Conservation (phyloP, 2,329 filamentous ascomycete species). For the Cladosporium sp. region DNA sequence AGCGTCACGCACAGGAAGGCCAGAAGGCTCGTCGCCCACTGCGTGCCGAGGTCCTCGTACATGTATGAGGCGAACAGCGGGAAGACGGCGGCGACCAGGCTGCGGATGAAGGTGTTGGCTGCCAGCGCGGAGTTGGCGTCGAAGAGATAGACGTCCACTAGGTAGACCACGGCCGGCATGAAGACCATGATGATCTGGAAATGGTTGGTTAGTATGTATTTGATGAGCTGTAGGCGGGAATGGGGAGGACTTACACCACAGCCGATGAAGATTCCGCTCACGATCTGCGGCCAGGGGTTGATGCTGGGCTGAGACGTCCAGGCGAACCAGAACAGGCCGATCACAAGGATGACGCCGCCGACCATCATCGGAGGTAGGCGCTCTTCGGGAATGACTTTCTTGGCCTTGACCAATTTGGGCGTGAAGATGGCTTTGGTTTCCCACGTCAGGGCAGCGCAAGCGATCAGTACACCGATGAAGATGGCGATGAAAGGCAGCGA, state of each 20-base stretch:
- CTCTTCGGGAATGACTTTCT: conserved; percentile 32
- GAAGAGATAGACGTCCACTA: conserved; percentile 40
- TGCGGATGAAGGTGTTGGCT: conserved; percentile 32
- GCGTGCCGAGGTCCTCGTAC: conserved; percentile 30
- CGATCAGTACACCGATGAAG: conserved; percentile 35
- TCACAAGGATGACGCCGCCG: conserved; percentile 42
- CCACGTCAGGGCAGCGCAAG: conserved; percentile 17
- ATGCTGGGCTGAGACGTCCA: conserved; percentile 45
- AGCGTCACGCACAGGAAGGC: conserved; percentile 29
- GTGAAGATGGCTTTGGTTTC: conserved; percentile 16
- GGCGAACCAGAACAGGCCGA: conserved; percentile 48
- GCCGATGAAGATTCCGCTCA: conserved; percentile 38
- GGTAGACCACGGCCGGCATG: conserved; percentile 40
- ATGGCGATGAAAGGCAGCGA: conserved; percentile 41
- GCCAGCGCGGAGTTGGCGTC: conserved; percentile 29
- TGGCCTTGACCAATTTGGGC: conserved; percentile 15
- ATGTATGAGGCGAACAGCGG: conserved; percentile 30
- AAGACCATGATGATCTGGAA: conserved; percentile 40
- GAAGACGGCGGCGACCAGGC: conserved; percentile 30
- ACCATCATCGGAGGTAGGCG: conserved; percentile 45
- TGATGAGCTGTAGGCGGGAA: not conserved
- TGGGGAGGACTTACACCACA: conserved; percentile 6
- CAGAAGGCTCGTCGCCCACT: conserved; percentile 29
- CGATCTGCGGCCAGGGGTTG: conserved; percentile 36
- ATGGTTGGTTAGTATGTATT: not conserved